A percentile compares a stretch with the other conserved stretches of the same genome.
Conservation (phyloP, 2,329 filamentous ascomycete species). For the Xylogone sp. region DNA sequence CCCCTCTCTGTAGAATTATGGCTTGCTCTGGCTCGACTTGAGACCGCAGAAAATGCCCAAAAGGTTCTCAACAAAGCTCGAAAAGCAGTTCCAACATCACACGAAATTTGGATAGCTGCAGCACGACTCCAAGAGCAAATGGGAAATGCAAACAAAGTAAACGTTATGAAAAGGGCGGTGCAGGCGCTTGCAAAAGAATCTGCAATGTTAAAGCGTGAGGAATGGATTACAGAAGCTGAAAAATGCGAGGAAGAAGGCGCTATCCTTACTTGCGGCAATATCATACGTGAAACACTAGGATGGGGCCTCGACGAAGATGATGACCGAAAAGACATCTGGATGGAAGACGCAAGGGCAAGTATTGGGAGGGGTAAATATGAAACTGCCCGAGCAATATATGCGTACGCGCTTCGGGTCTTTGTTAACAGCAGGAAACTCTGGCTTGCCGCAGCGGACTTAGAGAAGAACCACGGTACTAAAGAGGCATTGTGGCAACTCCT, state of each 20-base stretch:
- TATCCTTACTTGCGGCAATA: conserved; percentile 78
- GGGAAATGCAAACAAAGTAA: conserved; percentile 74
- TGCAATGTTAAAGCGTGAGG: conserved; percentile 94
- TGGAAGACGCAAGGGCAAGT: conserved; percentile 83
- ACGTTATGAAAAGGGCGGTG: conserved; percentile 92
- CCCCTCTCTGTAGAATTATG: conserved; percentile 91
- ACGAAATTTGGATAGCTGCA: conserved; percentile 96
- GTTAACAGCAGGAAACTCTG: conserved; percentile 84
- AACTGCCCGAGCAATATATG: conserved; percentile 90
- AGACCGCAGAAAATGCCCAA: conserved; percentile 87
- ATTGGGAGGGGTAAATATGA: conserved; percentile 80
- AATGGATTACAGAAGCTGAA: conserved; percentile 94
- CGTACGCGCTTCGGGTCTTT: conserved; percentile 86
- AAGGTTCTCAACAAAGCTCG: conserved; percentile 93
- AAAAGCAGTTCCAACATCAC: conserved; percentile 86
- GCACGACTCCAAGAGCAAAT: conserved; percentile 85
- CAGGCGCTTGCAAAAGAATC: conserved; percentile 85
- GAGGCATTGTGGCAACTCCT: conserved; percentile 81
- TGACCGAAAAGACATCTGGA: conserved; percentile 92
- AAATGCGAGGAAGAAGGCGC: conserved; percentile 92
- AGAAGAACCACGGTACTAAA: conserved; percentile 81
- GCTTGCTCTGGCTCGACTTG: conserved; percentile 87
- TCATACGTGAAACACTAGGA: conserved; percentile 87
- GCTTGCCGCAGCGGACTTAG: conserved; percentile 86
- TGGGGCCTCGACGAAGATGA: conserved; percentile 95